These are phyloP conservation scores for Clarireedia homoeocarpa DNA, from an alignment of 2,329 filamentous ascomycete genomes.

Conservation along the genomic window DNA sequence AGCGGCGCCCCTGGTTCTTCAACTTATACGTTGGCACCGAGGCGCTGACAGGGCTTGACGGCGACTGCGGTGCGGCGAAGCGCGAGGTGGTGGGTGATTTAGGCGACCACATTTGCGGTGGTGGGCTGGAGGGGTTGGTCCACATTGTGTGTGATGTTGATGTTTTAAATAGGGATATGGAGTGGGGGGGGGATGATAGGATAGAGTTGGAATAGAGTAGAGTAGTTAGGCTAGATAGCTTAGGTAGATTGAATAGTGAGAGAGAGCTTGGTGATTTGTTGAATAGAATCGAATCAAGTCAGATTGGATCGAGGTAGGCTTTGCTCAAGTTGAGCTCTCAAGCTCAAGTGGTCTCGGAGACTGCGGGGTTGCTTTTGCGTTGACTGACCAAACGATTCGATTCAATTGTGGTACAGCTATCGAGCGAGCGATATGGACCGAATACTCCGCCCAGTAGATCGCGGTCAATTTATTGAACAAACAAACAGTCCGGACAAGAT, in stretches of 20 bases:
- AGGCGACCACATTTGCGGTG: neutral
- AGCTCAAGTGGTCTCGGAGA: neutral
- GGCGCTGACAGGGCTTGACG: slow-evolving; percentile 1
- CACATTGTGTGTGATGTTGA: neutral
- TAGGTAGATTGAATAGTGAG: neutral
- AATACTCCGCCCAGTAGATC: no score
- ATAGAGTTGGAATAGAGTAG: neutral
- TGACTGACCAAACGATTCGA: neutral
- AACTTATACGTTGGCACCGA: slow-evolving; percentile 14
- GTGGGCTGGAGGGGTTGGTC: neutral
- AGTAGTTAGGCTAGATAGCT: neutral
- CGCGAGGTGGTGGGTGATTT: neutral
- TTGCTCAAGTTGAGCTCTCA: neutral
- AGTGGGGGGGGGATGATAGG: neutral
- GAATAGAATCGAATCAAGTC: neutral
- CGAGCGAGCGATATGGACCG: slow-evolving; percentile 11
- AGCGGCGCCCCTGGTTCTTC: slow-evolving; percentile 42
- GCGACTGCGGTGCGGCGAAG: neutral
- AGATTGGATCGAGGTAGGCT: neutral
- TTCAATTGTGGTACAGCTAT: neutral
- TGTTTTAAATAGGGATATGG: neutral
- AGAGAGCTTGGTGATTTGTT: neutral
- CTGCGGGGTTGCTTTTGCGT: neutral
- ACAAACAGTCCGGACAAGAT: no score
- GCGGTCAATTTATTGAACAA: no score